A percentile compares a stretch with the other conserved stretches of the same genome.
Evolutionary conservation across 2,329 filamentous ascomycete genomes (phyloP).

Genomic region (Exophiala viscosa): DNA sequence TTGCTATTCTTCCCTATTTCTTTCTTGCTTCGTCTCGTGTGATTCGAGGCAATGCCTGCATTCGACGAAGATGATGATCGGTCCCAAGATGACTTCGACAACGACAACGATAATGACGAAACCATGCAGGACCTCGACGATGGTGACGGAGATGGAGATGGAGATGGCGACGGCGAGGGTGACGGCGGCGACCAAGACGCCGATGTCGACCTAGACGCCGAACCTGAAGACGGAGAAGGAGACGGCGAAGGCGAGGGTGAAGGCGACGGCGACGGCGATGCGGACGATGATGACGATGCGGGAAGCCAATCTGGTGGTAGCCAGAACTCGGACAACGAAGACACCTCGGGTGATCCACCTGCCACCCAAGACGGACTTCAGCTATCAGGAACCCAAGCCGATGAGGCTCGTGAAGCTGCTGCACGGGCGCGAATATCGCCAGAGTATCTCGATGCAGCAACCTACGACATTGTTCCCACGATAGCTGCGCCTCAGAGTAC

Average conservation of each 20-base stretch:
- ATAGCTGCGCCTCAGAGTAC: slow-evolving; percentile 95
- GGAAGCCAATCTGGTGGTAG: slow-evolving; percentile 33
- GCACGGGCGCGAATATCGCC: slow-evolving; percentile 57
- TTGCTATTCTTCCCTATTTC: background rate
- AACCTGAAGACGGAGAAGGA: slow-evolving; percentile 33
- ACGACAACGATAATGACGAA: slow-evolving; percentile 48
- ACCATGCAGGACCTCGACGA: slow-evolving; percentile 42
- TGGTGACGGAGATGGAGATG: slow-evolving; percentile 36
- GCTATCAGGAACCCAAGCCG: slow-evolving; percentile 29
- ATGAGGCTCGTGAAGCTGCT: slow-evolving; percentile 19
- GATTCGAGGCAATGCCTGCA: slow-evolving; percentile 30
- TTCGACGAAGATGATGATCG: slow-evolving; percentile 36
- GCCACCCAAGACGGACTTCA: slow-evolving; percentile 31
- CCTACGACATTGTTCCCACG: slow-evolving; percentile 94
- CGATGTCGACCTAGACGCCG: slow-evolving; percentile 34
- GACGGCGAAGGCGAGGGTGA: slow-evolving; percentile 45
- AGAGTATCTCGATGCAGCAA: slow-evolving; percentile 72
- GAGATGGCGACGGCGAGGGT: slow-evolving; percentile 36
- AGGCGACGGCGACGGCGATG: slow-evolving; percentile 45
- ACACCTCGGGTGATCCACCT: slow-evolving; percentile 44
- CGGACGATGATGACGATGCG: slow-evolving; percentile 50
- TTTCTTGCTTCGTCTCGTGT: background rate
- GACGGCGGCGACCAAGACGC: slow-evolving; percentile 36
- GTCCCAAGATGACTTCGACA: slow-evolving; percentile 49
- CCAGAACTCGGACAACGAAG: slow-evolving; percentile 38